A percentile compares a stretch with the other conserved stretches of the same genome.
These are phyloP conservation scores for Penicillium psychrosexuale DNA, from an alignment of 2,329 filamentous ascomycete species.

Conservation along the genomic window DNA sequence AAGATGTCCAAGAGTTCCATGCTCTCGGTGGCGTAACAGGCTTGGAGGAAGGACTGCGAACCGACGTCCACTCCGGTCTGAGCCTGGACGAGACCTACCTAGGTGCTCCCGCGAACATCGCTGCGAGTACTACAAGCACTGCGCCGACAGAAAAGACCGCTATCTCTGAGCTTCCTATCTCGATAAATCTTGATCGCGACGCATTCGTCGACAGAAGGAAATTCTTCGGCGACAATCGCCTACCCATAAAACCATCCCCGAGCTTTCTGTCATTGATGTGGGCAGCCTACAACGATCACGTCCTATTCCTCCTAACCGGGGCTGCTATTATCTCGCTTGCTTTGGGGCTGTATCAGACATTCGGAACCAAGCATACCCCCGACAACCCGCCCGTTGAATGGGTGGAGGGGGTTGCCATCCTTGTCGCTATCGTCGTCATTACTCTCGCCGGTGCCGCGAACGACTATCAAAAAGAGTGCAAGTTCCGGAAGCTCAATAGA, in stretches of 20 bases:
- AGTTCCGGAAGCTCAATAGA: conserved; percentile 57
- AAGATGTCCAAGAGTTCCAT: background rate
- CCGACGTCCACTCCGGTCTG: conserved; percentile 57
- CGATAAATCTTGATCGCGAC: background rate
- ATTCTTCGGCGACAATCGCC: conserved; percentile 62
- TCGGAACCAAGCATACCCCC: conserved; percentile 24
- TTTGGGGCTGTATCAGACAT: conserved; percentile 60
- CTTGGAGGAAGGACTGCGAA: conserved; percentile 62
- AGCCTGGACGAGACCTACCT: conserved; percentile 62
- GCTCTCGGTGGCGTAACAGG: conserved; percentile 50
- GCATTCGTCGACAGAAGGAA: conserved; percentile 54
- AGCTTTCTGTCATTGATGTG: conserved; percentile 65
- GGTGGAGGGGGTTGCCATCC: conserved; percentile 71
- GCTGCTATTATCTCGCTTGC: conserved; percentile 69
- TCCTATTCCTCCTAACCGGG: conserved; percentile 65
- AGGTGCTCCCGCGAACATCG: conserved; percentile 42
- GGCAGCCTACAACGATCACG: conserved; percentile 76
- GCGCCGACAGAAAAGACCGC: background rate
- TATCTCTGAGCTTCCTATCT: background rate
- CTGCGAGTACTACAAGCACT: background rate
- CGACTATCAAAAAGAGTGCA: conserved; percentile 70
- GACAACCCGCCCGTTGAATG: conserved; percentile 55
- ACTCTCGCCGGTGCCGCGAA: conserved; percentile 67
- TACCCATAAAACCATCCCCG: conserved; percentile 65
- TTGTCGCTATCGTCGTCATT: conserved; percentile 67